These are phyloP conservation scores for Colletotrichum sp. DNA, from an alignment of 2,329 filamentous ascomycete species.

Conservation along the genomic window DNA sequence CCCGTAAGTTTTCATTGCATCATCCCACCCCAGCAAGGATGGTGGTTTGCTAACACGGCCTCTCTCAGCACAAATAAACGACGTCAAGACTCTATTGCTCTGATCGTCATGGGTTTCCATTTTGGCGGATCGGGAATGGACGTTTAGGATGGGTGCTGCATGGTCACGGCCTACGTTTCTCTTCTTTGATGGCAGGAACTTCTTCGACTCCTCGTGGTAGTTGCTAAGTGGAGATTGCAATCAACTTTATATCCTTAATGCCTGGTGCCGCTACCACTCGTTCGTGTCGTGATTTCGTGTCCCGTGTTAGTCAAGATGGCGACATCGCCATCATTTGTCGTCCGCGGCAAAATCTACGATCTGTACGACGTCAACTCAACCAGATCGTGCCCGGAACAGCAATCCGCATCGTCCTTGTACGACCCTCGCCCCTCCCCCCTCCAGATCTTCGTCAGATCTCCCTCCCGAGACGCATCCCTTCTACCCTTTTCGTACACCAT, in stretches of 20 bases:
- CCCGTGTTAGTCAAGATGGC: background rate
- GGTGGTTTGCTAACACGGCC: background rate
- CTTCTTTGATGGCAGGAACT: background rate
- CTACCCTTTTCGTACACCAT: background rate
- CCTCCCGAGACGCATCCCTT: background rate
- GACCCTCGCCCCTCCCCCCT: background rate
- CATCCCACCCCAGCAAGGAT: background rate
- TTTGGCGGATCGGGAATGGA: background rate
- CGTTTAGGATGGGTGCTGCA: background rate
- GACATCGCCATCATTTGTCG: too few relatives aligned
- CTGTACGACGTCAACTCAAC: background rate
- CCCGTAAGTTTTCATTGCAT: constrained; percentile 38
- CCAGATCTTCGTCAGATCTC: background rate
- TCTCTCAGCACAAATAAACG: constrained; percentile 10
- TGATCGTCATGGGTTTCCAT: background rate
- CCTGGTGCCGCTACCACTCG: background rate
- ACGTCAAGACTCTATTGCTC: background rate
- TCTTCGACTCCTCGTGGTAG: background rate
- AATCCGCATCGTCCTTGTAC: background rate
- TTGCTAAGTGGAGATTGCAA: background rate
- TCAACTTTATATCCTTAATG: background rate
- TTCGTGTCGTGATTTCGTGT: background rate
- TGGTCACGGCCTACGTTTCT: background rate
- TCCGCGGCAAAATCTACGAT: background rate
- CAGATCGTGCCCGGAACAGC: background rate